Evolutionary conservation across 1,139 yeast species (phyloP).

Genomic region (Suhomyces coccinellae): DNA sequence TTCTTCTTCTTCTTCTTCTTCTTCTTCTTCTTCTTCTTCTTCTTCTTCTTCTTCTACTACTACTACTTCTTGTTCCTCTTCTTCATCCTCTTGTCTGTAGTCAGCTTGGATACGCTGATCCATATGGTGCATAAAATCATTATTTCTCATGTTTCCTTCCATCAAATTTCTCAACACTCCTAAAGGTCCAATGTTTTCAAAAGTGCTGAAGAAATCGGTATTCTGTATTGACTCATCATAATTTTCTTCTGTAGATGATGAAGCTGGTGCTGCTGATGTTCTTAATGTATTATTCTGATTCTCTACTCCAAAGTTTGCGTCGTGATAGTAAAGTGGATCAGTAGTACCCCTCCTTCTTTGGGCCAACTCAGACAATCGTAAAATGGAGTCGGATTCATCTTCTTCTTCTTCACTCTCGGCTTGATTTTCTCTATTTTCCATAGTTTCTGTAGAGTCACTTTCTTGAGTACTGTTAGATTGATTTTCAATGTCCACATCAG

Average conservation of each 20-base stretch:
- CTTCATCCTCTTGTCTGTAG: slow-evolving; percentile 21
- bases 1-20: slow-evolving; percentile 22
- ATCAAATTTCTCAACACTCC: not conserved
- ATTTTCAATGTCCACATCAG: not conserved
- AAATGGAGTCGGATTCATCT: not conserved
- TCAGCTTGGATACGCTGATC: slow-evolving; percentile 18
- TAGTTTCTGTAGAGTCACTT: not conserved
- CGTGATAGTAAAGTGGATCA: not conserved
- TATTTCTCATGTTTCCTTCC: not conserved
- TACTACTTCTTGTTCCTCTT: slow-evolving; percentile 19
- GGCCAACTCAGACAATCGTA: not conserved
- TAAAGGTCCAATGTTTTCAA: not conserved
- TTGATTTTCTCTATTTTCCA: not conserved
- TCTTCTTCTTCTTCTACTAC: slow-evolving; percentile 20
- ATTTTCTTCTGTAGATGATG: not conserved
- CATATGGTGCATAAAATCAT: not conserved
- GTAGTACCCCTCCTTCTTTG: not conserved
- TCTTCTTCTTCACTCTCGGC: not conserved
- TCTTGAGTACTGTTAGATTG: not conserved
- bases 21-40: slow-evolving; percentile 19
- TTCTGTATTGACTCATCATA: not conserved
- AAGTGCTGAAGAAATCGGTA: not conserved
- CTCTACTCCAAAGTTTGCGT: too few relatives aligned
- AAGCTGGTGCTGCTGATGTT: too few relatives aligned
- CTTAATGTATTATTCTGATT: not conserved